These are phyloP conservation scores for Cochlearia excelsa DNA, from an alignment of 345 rosid species.

Conservation along the genomic window DNA sequence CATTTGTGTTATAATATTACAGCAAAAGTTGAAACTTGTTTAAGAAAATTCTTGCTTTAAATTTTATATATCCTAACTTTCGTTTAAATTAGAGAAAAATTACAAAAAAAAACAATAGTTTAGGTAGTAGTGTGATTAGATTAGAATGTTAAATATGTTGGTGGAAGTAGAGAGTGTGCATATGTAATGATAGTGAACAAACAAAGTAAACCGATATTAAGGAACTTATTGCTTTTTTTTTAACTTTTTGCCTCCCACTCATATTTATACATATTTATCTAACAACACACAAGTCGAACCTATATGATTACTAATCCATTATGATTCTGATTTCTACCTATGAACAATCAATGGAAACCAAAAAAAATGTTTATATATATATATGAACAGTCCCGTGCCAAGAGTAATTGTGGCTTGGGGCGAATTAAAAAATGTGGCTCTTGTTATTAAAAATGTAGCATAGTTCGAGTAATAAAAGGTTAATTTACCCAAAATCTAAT, in stretches of 20 bases:
- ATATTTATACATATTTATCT: slow-evolving; percentile 21
- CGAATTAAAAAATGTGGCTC: no score
- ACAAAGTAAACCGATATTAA: slow-evolving; percentile 36
- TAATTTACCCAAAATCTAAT: no score
- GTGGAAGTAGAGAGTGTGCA: slow-evolving; percentile 18
- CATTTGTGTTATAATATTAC: slow-evolving; percentile 20
- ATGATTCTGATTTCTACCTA: slow-evolving; percentile 24
- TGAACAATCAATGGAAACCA: slow-evolving; percentile 22
- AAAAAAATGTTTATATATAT: no score
- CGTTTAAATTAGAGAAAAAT: no score
- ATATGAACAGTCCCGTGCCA: no score
- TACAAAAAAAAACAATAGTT: no score
- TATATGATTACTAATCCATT: slow-evolving; percentile 27
- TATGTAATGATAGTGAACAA: slow-evolving; percentile 32
- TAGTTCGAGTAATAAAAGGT: no score
- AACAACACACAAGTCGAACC: slow-evolving; percentile 12
- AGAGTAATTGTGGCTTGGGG: no score
- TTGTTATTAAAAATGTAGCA: no score
- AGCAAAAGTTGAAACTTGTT: not conserved
- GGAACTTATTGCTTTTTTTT: slow-evolving; percentile 28
- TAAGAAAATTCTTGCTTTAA: no score
- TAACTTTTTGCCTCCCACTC: slow-evolving; percentile 37
- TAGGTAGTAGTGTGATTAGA: no score
- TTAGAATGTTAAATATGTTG: not conserved
- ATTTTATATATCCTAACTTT: not conserved